These are phyloP conservation scores for Pouteria campechiana DNA, from an alignment of 179 eudicot species.

Conservation along the genomic window DNA sequence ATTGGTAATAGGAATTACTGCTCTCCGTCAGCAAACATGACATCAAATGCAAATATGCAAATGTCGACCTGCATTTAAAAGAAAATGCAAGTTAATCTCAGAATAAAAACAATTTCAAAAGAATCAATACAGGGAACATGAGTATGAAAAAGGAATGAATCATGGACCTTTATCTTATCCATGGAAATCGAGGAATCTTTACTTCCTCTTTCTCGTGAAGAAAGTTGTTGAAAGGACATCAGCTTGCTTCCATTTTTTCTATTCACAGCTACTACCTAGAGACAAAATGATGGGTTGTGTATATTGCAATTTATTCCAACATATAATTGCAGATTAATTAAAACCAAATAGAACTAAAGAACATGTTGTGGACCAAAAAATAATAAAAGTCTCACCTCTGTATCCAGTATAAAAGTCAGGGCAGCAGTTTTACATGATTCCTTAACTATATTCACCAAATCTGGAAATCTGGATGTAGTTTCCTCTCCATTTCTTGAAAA, in stretches of 20 bases:
- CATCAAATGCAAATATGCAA: constrained; percentile 69
- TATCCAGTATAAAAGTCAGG: constrained; percentile 64
- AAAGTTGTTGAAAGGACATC: constrained; percentile 83
- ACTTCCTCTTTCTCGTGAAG: constrained; percentile 89
- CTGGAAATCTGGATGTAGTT: constrained; percentile 82
- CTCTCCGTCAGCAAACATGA: constrained; percentile 86
- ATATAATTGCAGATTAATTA: too few species aligned
- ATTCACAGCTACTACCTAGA: constrained; percentile 90
- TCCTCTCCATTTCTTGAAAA: constrained; percentile 96
- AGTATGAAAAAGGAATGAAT: not conserved
- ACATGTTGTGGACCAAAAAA: too few species aligned
- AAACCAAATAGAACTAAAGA: too few species aligned
- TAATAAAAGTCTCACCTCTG: constrained; percentile 70
- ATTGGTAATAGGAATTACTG: too few species aligned
- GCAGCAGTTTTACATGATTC: constrained; percentile 50
- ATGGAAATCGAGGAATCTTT: constrained; percentile 44
- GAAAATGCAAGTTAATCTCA: too few species aligned
- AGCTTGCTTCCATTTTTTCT: constrained; percentile 64
- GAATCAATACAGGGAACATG: not conserved
- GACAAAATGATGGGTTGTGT: too few species aligned
- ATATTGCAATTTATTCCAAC: too few species aligned
- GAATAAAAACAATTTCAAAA: not conserved
- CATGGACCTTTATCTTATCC: constrained; percentile 70
- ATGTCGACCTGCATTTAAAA: constrained; percentile 73
- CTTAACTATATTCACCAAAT: constrained; percentile 59